phyloP scores from a whole-genome alignment of 192 early-diverging fungal species.

The Piromyces finnis region DNA sequence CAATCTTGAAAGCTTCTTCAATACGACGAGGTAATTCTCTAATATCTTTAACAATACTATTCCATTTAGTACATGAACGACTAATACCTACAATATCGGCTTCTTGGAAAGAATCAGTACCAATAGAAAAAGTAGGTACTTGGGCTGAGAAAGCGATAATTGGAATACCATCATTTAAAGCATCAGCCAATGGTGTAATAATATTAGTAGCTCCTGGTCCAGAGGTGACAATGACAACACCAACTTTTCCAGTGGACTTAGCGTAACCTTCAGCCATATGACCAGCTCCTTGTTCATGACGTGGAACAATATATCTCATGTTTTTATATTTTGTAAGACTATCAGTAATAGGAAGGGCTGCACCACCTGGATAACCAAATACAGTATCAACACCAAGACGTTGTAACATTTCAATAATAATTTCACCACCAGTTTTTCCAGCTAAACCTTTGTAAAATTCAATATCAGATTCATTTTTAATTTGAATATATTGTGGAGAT shows the following conservation, averaged over 20 bases:
- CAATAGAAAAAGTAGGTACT: slow-evolving; percentile 79
- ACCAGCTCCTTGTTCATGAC: slow-evolving; percentile 96
- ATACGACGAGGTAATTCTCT: slow-evolving; percentile 89
- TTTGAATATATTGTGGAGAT: too few species aligned
- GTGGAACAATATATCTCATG: slow-evolving; percentile 89
- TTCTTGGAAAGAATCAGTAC: slow-evolving; percentile 95
- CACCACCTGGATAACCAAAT: slow-evolving; percentile 97
- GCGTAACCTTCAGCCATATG: slow-evolving; percentile 98
- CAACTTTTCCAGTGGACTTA: slow-evolving; percentile 43
- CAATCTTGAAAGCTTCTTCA: slow-evolving; percentile 96
- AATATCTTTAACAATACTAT: slow-evolving; percentile 94
- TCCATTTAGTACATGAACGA: slow-evolving; percentile 96
- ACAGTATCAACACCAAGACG: slow-evolving; percentile 78
- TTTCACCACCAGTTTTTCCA: slow-evolving; percentile 90
- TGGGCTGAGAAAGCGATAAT: slow-evolving; percentile 91
- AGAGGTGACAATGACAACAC: slow-evolving; percentile 61
- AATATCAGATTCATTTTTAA: too few species aligned
- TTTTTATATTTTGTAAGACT: slow-evolving; percentile 87
- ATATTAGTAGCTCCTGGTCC: slow-evolving; percentile 97
- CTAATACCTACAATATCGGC: slow-evolving; percentile 93
- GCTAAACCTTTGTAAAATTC: slow-evolving; percentile 29
- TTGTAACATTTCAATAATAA: slow-evolving; percentile 98
- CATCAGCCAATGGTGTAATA: slow-evolving; percentile 93
- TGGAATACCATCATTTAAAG: slow-evolving; percentile 80
- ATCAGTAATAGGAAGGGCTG: slow-evolving; percentile 95